phyloP scores from a whole-genome alignment of 805 yeast species.

The Brettanomyces naardenensis region DNA sequence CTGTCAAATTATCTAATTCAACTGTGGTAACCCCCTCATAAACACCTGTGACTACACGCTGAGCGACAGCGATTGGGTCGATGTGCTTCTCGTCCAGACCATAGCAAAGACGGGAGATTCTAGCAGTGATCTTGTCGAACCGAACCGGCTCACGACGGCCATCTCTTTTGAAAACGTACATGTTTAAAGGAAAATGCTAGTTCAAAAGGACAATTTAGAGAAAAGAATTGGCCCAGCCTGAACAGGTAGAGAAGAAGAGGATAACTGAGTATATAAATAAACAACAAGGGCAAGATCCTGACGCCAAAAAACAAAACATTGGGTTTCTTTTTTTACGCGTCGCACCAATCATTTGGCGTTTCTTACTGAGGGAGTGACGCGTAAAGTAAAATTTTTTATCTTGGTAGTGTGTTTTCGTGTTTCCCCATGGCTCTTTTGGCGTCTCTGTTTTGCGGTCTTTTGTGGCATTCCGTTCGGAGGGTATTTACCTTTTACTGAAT shows the following conservation, averaged over 20 bases:
- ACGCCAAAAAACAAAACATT: not conserved
- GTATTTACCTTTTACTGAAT: not conserved
- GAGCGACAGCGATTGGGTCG: slow-evolving; percentile 94
- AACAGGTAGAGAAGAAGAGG: not conserved
- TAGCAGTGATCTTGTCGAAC: slow-evolving; percentile 94
- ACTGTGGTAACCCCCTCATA: slow-evolving; percentile 95
- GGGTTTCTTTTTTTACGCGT: too few relatives aligned
- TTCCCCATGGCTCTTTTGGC: slow-evolving; percentile 1
- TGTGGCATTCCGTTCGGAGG: not conserved
- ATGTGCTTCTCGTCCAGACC: slow-evolving; percentile 88
- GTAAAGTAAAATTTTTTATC: too few relatives aligned
- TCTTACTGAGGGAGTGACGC: too few relatives aligned
- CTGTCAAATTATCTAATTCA: slow-evolving; percentile 74
- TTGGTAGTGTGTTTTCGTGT: too few relatives aligned
- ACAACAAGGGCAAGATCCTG: not conserved
- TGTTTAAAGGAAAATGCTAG: slow-evolving; percentile 17
- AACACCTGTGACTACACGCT: slow-evolving; percentile 91
- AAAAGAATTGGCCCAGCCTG: not conserved
- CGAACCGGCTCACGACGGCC: slow-evolving; percentile 93
- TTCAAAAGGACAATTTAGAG: too few relatives aligned
- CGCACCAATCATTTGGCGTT: too few relatives aligned
- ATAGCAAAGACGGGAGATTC: slow-evolving; percentile 88
- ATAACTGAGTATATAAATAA: not conserved
- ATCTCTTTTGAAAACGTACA: slow-evolving; percentile 88
- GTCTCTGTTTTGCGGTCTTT: not conserved